A percentile compares a stretch with the other conserved stretches of the same genome.
These are phyloP conservation scores for Endothia cerciana DNA, from an alignment of 2,329 filamentous ascomycete genomes.

Conservation along the genomic window DNA sequence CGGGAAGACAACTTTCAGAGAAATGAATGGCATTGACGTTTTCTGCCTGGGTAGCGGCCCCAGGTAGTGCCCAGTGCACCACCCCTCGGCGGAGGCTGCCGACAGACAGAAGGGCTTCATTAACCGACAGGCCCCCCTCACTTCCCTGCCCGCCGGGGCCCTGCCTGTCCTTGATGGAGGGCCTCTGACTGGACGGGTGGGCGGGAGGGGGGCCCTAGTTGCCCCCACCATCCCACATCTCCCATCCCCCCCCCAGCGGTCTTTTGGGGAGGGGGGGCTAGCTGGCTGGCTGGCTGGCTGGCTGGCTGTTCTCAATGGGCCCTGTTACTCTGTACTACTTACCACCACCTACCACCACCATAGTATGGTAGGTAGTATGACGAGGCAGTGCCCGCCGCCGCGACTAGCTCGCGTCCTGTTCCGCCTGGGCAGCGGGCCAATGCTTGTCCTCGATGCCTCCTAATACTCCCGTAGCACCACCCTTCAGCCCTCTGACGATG, in stretches of 20 bases:
- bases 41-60: neutral
- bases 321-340: too few relatives aligned
- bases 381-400: too few relatives aligned
- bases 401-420: too few relatives aligned
- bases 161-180: neutral
- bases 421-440: too few relatives aligned
- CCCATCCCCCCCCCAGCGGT: too few relatives aligned
- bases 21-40: constrained; percentile 7
- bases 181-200: neutral
- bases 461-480: too few relatives aligned
- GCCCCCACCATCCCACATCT: neutral
- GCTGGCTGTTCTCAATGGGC: neutral
- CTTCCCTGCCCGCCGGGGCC: neutral
- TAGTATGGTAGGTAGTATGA: neutral
- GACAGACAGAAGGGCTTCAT: neutral
- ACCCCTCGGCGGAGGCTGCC: constrained; percentile 2
- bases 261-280: neutral
- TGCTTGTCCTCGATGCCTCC: too few relatives aligned
- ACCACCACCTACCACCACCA: too few relatives aligned
- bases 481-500: too few relatives aligned
- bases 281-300: constrained; percentile 3
- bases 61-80: neutral
- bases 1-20: constrained; percentile 1
- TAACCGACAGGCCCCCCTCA: neutral
- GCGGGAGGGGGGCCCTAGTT: neutral